Evolutionary conservation across 305 asterid species (phyloP).

Genomic region (Fraxinus baroniana): DNA sequence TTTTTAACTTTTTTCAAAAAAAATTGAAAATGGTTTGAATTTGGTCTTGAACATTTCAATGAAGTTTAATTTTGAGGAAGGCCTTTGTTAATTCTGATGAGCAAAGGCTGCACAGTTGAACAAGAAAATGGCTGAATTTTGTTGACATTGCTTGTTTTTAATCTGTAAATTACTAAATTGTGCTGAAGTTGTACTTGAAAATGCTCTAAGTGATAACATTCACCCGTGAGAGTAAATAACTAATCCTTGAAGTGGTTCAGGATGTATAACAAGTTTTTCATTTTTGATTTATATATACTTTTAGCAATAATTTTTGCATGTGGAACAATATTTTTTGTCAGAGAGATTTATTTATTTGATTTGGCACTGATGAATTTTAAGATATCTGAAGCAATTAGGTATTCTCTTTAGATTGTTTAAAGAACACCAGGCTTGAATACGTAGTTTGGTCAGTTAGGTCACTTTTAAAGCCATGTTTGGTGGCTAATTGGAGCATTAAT

Average conservation of each 20-base stretch:
- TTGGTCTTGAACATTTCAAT: neutral
- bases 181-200: neutral
- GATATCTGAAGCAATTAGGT: neutral
- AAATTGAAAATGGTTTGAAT: neutral
- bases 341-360: neutral
- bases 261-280: neutral
- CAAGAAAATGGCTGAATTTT: neutral
- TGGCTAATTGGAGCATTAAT: neutral
- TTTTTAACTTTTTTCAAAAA: neutral
- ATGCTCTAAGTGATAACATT: neutral
- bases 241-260: neutral
- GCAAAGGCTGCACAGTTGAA: neutral
- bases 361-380: neutral
- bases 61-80: neutral
- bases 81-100: neutral
- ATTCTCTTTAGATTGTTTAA: neutral
- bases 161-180: neutral
- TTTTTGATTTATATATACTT: neutral
- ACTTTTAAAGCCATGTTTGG: neutral
- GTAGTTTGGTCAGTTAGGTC: neutral
- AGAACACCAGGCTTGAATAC: neutral
- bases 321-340: neutral
- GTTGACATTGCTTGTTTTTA: neutral
- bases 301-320: neutral
- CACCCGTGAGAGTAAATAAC: neutral